These are phyloP conservation scores for Heliamphora pulchella DNA, from an alignment of 179 eudicot species.

Conservation along the genomic window DNA sequence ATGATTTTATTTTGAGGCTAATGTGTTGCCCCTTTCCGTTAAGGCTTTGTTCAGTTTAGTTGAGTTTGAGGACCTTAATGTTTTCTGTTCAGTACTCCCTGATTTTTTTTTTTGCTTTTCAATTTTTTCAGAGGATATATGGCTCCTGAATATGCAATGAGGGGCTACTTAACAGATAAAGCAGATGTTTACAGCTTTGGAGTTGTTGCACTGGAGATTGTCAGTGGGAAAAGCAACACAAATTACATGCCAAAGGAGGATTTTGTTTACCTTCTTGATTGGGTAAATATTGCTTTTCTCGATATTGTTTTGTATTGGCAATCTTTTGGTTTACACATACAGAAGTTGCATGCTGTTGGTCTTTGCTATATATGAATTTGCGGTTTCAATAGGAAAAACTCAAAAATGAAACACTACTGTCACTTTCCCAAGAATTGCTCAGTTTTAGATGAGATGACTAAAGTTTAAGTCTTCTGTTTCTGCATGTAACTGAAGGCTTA, in stretches of 20 bases:
- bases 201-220: slow-evolving; percentile 57
- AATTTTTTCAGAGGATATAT: slow-evolving; percentile 54
- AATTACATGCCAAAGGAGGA: slow-evolving; percentile 64
- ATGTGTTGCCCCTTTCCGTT: background rate
- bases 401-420: background rate
- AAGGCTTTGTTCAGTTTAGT: background rate
- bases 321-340: background rate
- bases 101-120: background rate
- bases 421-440: background rate
- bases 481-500: slow-evolving; percentile 22
- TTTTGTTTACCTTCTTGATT: slow-evolving; percentile 67
- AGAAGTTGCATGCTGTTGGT: background rate
- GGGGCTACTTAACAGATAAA: slow-evolving; percentile 78
- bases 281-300: slow-evolving; percentile 27
- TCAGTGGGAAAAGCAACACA: slow-evolving; percentile 69
- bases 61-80: background rate
- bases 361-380: background rate
- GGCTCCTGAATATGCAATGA: no score
- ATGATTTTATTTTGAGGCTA: background rate
- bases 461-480: background rate
- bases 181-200: slow-evolving; percentile 80
- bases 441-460: background rate
- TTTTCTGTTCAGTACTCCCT: background rate
- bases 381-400: background rate
- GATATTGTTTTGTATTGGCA: background rate